phyloP scores from a whole-genome alignment of 2,329 filamentous ascomycete species.

The Proliferodiscus dingleyae region DNA sequence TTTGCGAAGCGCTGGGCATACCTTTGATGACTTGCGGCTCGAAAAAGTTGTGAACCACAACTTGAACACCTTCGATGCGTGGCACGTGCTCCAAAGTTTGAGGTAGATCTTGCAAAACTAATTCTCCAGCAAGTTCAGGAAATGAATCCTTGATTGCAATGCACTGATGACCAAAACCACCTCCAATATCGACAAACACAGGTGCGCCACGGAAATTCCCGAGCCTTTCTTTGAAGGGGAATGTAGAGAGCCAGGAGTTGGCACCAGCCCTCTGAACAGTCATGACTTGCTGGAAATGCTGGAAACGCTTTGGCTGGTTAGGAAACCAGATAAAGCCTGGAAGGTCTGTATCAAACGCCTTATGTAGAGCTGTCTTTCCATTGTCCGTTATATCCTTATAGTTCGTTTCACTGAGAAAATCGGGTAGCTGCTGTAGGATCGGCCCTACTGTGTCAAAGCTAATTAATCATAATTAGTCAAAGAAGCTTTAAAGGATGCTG shows the following conservation, averaged over 20 bases:
- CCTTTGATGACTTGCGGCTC: not conserved
- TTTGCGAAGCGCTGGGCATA: not conserved
- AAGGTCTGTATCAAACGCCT: conserved; percentile 9
- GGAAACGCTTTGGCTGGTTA: conserved; percentile 2
- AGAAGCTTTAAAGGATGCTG: not conserved
- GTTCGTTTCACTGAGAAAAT: conserved; percentile 27
- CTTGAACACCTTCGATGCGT: not conserved
- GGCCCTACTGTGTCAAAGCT: conserved; percentile 24
- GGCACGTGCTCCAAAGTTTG: not conserved
- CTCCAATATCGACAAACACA: conserved; percentile 39
- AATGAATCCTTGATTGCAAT: conserved; percentile 8
- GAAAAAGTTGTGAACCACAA: not conserved
- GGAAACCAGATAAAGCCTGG: conserved; percentile 8
- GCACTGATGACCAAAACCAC: conserved; percentile 36
- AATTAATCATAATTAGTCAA: not conserved
- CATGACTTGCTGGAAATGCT: conserved; percentile 9
- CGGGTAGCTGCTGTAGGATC: conserved; percentile 26
- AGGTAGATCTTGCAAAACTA: not conserved
- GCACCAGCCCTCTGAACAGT: conserved; percentile 1
- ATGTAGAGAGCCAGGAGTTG: conserved; percentile 3
- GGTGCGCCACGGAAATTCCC: not conserved
- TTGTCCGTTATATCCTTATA: conserved; percentile 9
- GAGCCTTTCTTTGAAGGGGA: not conserved
- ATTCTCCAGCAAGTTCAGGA: not conserved
- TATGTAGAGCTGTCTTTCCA: conserved; percentile 3